A percentile compares a stretch with the other conserved stretches of the same genome.
phyloP scores from a whole-genome alignment of 371 early-diverging fungal species.

The Mortierella sp. region DNA sequence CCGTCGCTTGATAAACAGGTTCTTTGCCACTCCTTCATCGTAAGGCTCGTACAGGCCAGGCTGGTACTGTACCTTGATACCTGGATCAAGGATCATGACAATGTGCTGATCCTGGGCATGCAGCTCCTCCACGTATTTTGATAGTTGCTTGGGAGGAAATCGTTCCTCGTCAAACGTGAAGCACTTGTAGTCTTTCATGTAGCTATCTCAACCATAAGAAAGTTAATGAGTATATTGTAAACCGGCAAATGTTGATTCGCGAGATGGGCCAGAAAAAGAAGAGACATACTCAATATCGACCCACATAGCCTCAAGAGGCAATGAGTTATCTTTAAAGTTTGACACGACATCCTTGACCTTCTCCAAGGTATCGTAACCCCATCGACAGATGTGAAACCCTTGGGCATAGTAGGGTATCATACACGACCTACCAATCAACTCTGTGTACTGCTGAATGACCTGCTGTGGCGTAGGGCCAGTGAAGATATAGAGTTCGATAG shows the following conservation, averaged over 20 bases:
- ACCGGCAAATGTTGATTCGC: not conserved
- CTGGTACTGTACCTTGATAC: constrained; percentile 56
- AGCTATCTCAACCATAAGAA: constrained; percentile 17
- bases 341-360: constrained; percentile 67
- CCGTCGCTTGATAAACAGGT: constrained; percentile 61
- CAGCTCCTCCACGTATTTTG: constrained; percentile 45
- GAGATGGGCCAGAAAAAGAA: not conserved
- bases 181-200: constrained; percentile 67
- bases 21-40: constrained; percentile 58
- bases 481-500: constrained; percentile 72
- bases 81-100: constrained; percentile 71
- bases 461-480: constrained; percentile 69
- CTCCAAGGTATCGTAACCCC: constrained; percentile 71
- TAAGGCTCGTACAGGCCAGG: constrained; percentile 58
- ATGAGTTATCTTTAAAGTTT: constrained; percentile 61
- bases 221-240: not conserved
- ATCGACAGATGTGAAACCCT: constrained; percentile 77
- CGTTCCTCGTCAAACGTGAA: constrained; percentile 62
- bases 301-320: constrained; percentile 80
- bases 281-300: constrained; percentile 70
- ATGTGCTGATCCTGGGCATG: constrained; percentile 60
- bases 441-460: constrained; percentile 71
- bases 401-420: constrained; percentile 57
- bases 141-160: constrained; percentile 57
- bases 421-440: constrained; percentile 71